These are phyloP conservation scores for Taiozyma sp. DNA, from an alignment of 1,139 yeast genomes.

Conservation along the genomic window DNA sequence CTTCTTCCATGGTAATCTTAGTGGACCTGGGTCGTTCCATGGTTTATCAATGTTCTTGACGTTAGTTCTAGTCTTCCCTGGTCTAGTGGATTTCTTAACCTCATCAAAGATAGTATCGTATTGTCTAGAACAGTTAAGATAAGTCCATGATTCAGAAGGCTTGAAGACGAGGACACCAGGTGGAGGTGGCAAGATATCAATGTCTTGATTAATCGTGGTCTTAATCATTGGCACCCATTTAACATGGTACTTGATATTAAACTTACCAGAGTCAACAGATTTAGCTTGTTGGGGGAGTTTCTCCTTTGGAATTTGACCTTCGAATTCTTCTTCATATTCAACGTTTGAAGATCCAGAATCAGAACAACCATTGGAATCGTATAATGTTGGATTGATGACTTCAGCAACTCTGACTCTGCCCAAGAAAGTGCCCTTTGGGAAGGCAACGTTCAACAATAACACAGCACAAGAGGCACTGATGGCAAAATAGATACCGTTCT, in stretches of 20 bases:
- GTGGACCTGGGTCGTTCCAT: slow-evolving; percentile 89
- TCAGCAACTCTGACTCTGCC: slow-evolving; percentile 74
- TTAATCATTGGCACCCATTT: slow-evolving; percentile 79
- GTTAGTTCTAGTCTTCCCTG: slow-evolving; percentile 47
- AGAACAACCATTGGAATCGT: slow-evolving; percentile 16
- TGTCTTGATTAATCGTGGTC: slow-evolving; percentile 50
- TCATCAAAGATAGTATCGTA: slow-evolving; percentile 67
- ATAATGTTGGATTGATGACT: slow-evolving; percentile 48
- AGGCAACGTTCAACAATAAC: slow-evolving; percentile 68
- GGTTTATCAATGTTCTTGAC: slow-evolving; percentile 66
- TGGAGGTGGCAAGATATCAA: slow-evolving; percentile 72
- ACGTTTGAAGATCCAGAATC: slow-evolving; percentile 9
- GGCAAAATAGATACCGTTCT: slow-evolving; percentile 88
- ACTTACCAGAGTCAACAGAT: slow-evolving; percentile 4
- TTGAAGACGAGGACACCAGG: slow-evolving; percentile 87
- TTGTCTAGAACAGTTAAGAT: slow-evolving; percentile 76
- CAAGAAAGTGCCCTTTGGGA: slow-evolving; percentile 77
- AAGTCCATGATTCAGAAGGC: slow-evolving; percentile 75
- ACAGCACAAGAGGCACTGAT: slow-evolving; percentile 79
- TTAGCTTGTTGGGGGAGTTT: not conserved
- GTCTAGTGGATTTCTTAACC: slow-evolving; percentile 54
- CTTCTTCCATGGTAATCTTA: slow-evolving; percentile 26
- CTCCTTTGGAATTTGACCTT: not conserved
- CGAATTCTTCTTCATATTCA: slow-evolving; percentile 7
- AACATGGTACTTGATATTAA: slow-evolving; percentile 44